Evolutionary conservation across 1,284 basidiomycete species (phyloP), one percentile per base, ranked within the genome.

Genomic region (Rhodotorula mucilaginosa): DNA sequence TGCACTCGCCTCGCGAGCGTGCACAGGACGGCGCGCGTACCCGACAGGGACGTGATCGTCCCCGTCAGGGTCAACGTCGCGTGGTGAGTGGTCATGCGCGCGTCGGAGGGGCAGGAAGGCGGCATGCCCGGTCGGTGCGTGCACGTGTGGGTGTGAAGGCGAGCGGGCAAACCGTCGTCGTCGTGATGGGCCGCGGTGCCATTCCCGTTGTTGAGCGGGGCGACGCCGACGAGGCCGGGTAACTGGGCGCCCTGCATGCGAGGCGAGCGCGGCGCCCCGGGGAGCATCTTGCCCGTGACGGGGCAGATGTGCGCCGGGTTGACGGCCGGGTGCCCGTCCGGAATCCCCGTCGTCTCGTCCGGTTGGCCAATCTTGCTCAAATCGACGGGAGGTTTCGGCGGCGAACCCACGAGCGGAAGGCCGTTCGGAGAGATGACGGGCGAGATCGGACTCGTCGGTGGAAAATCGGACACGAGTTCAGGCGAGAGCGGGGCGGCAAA

Each of bases 21-120:
- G 77, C 89, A 85, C 76, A 91, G 84, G 61, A 95, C 88, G 77
- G 93, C 90, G 54, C 81, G 80, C 48, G 79, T 80, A 0, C 93
- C 93, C 74, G 88, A 86, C 23, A 94, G 82, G 23, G 88, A 87
- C 0, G 93, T 96, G 23, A 96, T 90, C 67, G 90, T 89, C 0
- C 90, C 91, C 5, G 87, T 87, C 56, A 95, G 81, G 54, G 83
- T 85, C 74, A 95, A 82, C n/a, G 78, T 79, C 48, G 83, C 84
- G 74, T 75, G 60, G 74, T 78, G 58, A 75, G 54, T 64, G 57
- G 67, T 61, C 39, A 39, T 5, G 16, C 8, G 15, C n/a, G 15
- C n/a, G 59, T 39, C 26, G 16, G 52, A 56, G 15, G 54, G 52
- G 62, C 59, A 51, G 4, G 26, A 18, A 0, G 67, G 61, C 10